Percentiles rank a stretch among this genome's conserved stretches.
Conservation (phyloP, 805 yeast species). For the Wickerhamiella cacticola region DNA sequence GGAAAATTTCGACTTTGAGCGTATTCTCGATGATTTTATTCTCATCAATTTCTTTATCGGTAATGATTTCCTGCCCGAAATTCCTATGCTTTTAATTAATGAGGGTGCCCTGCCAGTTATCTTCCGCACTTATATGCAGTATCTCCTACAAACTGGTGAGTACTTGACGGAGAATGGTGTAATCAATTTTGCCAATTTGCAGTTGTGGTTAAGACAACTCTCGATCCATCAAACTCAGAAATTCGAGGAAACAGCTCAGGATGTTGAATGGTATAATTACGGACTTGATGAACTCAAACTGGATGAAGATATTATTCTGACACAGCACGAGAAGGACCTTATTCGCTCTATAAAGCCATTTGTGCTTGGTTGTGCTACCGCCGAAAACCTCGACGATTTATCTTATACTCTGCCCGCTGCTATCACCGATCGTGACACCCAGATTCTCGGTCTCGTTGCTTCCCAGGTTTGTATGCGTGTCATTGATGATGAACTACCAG, state of each 20-base stretch:
- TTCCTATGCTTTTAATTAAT: conserved; percentile 85
- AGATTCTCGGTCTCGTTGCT: conserved; percentile 23
- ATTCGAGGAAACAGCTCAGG: conserved; percentile 70
- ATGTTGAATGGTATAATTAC: conserved; percentile 83
- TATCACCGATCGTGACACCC: conserved; percentile 19
- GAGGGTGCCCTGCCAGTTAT: conserved; percentile 95
- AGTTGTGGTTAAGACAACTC: conserved; percentile 61
- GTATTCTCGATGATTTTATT: conserved; percentile 83
- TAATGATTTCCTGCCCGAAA: conserved; percentile 92
- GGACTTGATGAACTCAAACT: conserved; percentile 61
- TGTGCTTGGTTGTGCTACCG: conserved; percentile 29
- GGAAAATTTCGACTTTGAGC: conserved; percentile 70
- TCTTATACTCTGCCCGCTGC: conserved; percentile 17
- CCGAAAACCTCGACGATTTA: conserved; percentile 16
- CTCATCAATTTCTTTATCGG: conserved; percentile 90
- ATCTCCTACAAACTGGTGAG: conserved; percentile 62
- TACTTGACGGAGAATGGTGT: conserved; percentile 74
- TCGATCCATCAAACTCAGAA: conserved; percentile 73
- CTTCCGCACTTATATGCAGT: conserved; percentile 74
- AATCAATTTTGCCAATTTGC: conserved; percentile 62
- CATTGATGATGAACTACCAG: conserved; percentile 16
- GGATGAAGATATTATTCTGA: conserved; percentile 48
- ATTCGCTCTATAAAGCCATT: conserved; percentile 34
- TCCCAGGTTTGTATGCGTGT: conserved; percentile 23
- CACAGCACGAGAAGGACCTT: conserved; percentile 40